Evolutionary conservation across 2,329 filamentous ascomycete species (phyloP).

Genomic region (Thelonectria olida): DNA sequence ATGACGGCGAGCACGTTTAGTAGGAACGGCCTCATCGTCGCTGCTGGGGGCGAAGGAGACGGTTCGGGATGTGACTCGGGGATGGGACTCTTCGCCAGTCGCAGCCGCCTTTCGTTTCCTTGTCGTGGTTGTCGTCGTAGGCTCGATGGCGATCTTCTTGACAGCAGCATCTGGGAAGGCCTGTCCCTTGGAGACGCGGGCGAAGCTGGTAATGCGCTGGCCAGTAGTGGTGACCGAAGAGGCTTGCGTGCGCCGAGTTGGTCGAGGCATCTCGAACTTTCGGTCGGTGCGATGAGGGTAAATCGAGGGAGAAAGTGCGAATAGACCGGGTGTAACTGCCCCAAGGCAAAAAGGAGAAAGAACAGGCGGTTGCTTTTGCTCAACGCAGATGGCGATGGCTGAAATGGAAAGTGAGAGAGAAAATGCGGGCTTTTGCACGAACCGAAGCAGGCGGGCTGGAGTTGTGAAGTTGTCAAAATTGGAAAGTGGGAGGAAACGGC

Average conservation of each 20-base stretch:
- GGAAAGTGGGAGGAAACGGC: constrained; percentile 15
- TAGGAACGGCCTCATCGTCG: constrained; percentile 38
- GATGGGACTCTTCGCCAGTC: constrained; percentile 38
- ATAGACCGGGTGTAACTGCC: constrained; percentile 9
- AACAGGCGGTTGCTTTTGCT: not conserved
- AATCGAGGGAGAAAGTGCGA: constrained; percentile 1
- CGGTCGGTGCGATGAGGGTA: not conserved
- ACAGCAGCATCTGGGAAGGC: constrained; percentile 36
- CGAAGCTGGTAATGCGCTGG: constrained; percentile 54
- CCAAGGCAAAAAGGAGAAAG: not conserved
- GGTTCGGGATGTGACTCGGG: constrained; percentile 38
- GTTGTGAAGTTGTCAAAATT: constrained; percentile 4
- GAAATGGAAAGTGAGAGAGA: not conserved
- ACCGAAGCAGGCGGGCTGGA: constrained; percentile 13
- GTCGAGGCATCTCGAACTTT: constrained; percentile 37
- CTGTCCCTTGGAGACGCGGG: constrained; percentile 57
- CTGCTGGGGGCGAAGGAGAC: constrained; percentile 47
- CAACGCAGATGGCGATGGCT: not conserved
- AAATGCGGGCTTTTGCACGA: not conserved
- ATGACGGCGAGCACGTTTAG: constrained; percentile 43
- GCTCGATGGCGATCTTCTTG: constrained; percentile 47
- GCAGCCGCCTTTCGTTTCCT: constrained; percentile 51
- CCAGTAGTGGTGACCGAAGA: constrained; percentile 24
- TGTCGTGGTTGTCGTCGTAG: constrained; percentile 29
- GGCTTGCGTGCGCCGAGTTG: constrained; percentile 36